These are phyloP conservation scores for Colletotrichum sp. DNA, from an alignment of 2,329 filamentous ascomycete genomes.

Conservation along the genomic window DNA sequence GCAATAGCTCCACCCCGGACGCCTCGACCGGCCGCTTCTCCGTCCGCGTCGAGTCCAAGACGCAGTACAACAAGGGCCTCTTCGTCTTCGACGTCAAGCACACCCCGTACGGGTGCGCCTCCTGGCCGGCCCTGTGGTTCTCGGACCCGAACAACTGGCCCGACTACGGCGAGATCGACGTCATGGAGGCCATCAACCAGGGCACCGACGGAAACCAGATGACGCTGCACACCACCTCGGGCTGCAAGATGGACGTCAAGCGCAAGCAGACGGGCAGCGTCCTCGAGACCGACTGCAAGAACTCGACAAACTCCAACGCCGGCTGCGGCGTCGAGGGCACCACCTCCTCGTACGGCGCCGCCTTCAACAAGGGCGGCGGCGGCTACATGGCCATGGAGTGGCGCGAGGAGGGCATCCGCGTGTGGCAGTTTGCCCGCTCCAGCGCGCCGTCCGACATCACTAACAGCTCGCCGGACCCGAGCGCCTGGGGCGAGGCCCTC, in stretches of 20 bases:
- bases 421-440: constrained; percentile 63
- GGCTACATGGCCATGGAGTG: constrained; percentile 68
- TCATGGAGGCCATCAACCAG: constrained; percentile 64
- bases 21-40: constrained; percentile 66
- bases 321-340: constrained; percentile 60
- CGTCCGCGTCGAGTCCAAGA: constrained; percentile 66
- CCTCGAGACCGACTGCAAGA: constrained; percentile 53
- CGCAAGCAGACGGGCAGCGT: constrained; percentile 56
- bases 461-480: constrained; percentile 59
- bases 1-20: constrained; percentile 49
- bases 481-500: constrained; percentile 64
- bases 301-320: constrained; percentile 54
- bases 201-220: constrained; percentile 61
- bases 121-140: constrained; percentile 72
- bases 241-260: constrained; percentile 58
- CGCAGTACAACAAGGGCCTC: constrained; percentile 65
- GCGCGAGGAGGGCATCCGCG: constrained; percentile 63
- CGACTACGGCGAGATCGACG: constrained; percentile 66
- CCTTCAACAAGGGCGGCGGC: constrained; percentile 59
- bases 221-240: constrained; percentile 61
- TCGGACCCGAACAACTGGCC: constrained; percentile 67
- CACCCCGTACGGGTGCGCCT: constrained; percentile 67
- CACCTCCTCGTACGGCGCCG: constrained; percentile 51
- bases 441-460: constrained; percentile 58
- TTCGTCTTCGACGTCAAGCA: constrained; percentile 72